Evolutionary conservation across 345 rosid species (phyloP), one percentile per base, ranked within the genome.

Genomic region (Brassica napus): DNA sequence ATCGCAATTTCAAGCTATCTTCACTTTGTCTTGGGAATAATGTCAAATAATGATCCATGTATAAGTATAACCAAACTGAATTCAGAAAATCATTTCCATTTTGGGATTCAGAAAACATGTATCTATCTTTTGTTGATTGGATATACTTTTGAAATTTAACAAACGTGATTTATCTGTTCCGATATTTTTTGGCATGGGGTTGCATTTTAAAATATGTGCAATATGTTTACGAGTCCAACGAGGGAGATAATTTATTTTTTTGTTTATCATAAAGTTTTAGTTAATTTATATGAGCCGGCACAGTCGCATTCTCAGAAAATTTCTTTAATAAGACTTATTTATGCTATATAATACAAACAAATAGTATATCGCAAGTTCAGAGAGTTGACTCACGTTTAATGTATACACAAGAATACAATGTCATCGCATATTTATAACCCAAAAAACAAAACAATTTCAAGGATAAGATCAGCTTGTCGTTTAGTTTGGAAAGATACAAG

Each of bases 331-430:
- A 31, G 4, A 68, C 14, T 47, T 39, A 11, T 42, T 30, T 14
- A 42, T 6, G 7, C 30, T 28, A 60, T 31, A 44, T 32, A 12
- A 34, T 35, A 34, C 7, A 31, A 10, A 49, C 6, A 69, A 4
- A 12, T 47, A 44, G n/a, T 24, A 12, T 35, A 65, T 57, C 5
- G 30, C 66, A 16, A 14, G 6, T 8, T 14, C 3, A 57, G 9
- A 72, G 67, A 72, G 77, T 72, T 78, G 82, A 72, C 77, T 2
- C 37, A 5, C 67, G 61, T 5, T 71, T 71, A 44, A 31, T 39
- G 37, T 61, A 78, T 65, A 69, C 57, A 32, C 21, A 62, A 12
- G 16, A 70, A 70, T 32, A 23, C 70, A 34, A 8, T 44, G 62
- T 52, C 62, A 69, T 60, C 52, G 6, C 61, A 42, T 42, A 59